Conservation (phyloP, 1,284 basidiomycete species). For the Austropuccinia psidii region DNA sequence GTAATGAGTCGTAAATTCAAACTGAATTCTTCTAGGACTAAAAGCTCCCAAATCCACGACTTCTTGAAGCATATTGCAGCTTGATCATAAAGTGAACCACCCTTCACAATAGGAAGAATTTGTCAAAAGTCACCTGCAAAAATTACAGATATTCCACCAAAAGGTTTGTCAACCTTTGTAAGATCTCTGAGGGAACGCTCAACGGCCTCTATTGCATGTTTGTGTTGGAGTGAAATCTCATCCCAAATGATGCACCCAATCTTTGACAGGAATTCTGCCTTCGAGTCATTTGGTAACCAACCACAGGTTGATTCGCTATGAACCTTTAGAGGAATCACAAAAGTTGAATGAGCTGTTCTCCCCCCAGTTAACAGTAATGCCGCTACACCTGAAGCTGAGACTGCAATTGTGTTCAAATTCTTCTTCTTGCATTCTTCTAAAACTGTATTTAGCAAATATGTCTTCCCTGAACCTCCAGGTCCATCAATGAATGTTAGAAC, state of each 20-base stretch:
- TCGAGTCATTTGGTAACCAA: neutral
- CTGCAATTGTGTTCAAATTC: conserved; percentile 47
- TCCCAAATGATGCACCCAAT: neutral
- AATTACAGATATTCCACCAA: neutral
- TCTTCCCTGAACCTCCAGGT: conserved; percentile 54
- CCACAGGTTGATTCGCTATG: neutral
- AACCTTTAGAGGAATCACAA: conserved; percentile 49
- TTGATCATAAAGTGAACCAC: neutral
- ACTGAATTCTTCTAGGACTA: too few relatives aligned
- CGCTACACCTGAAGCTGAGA: conserved; percentile 51
- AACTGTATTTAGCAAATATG: conserved; percentile 52
- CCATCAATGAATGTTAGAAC: conserved; percentile 50
- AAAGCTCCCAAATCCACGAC: neutral
- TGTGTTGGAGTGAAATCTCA: conserved; percentile 1
- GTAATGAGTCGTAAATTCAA: too few relatives aligned
- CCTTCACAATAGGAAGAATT: neutral
- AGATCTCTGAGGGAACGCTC: neutral
- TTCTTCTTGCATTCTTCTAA: conserved; percentile 44
- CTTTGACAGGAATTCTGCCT: neutral
- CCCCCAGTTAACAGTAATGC: conserved; percentile 51
- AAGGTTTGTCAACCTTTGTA: neutral
- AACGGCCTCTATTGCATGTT: neutral
- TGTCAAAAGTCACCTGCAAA: conserved; percentile 7
- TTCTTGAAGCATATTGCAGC: neutral
- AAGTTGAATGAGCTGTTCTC: conserved; percentile 51